Base-by-base conservation (phyloP, 2,329 filamentous ascomycete genomes). In the Fusarium phyllophilum region DNA sequence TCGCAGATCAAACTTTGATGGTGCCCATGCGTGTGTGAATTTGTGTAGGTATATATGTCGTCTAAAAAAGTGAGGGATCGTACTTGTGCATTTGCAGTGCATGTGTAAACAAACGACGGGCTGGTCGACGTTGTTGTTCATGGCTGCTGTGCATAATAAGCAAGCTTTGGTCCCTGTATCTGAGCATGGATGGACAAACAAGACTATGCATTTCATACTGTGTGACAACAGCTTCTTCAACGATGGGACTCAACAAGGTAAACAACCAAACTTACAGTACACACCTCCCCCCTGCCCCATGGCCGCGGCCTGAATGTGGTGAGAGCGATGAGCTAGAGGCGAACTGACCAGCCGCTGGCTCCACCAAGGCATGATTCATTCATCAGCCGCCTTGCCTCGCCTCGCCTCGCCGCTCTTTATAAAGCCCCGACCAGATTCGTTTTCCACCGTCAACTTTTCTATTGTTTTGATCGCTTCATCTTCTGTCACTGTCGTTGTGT, bases 281-380 rank as follows among this genome's bases (percentile, higher is more conserved):
- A 70, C 55, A 41, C 65, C 59, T 70, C 58, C 60, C 71, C 72
- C 72, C 46, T 70, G 66, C 39, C 46, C 52, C 45, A 66, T 55
- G 59, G 64, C 55, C 48, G 49, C 56, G 71, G 71, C 44, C 62
- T 66, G 61, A 34, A 73, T 71, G 71, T 74, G 71, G 67, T 74
- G 65, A 66, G 72, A 66, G 61, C 41, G 42, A 56, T 56, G 62
- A 74, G 72, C 71, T 71, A 68, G 77, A 78, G 77, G 77, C 77
- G 76, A 78, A 77, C 75, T 63, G 72, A 69, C 76, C 66, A 65
- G 68, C 63, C 67, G 62, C 70, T 63, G 62, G 73, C 70, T 78
- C 77, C 77, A 78, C 77, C 66, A 51, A 70, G 70, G 68, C 76
- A 78, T 78, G 77, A 78, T 78, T 78, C 77, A 78, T 78, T 78